These are phyloP conservation scores for Neospermospora avenae DNA, from an alignment of 2,329 filamentous ascomycete genomes.

Conservation along the genomic window DNA sequence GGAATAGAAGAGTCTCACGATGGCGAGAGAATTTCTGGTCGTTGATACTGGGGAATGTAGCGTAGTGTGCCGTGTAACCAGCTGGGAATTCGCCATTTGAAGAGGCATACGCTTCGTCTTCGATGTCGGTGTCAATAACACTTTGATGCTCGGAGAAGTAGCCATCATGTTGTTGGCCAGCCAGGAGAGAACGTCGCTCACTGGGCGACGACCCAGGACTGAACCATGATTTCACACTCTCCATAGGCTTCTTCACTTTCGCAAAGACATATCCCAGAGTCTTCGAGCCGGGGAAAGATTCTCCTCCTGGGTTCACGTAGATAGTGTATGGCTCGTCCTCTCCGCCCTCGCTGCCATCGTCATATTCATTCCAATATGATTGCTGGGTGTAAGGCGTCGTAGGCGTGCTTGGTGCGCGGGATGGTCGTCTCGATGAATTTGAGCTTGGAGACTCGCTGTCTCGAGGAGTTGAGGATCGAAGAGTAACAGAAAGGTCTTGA, in stretches of 20 bases:
- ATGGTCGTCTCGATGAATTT: conserved; percentile 13
- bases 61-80: conserved; percentile 54
- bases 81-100: conserved; percentile 42
- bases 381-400: conserved; percentile 16
- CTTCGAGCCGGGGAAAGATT: conserved; percentile 54
- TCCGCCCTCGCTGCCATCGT: conserved; percentile 67
- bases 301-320: conserved; percentile 68
- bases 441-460: conserved; percentile 26
- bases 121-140: conserved; percentile 41
- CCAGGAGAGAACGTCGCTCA: conserved; percentile 29
- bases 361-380: conserved; percentile 82
- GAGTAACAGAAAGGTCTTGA: conserved; percentile 46
- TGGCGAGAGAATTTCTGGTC: conserved; percentile 50
- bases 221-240: conserved; percentile 52
- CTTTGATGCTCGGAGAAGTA: conserved; percentile 24
- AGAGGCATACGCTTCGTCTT: conserved; percentile 50
- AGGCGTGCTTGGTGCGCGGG: conserved; percentile 23
- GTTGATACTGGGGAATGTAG: conserved; percentile 48
- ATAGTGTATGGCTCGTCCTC: conserved; percentile 65
- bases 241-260: conserved; percentile 44
- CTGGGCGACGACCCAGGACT: conserved; percentile 28
- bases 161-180: conserved; percentile 23
- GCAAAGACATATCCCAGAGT: conserved; percentile 50
- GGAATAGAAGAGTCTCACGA: conserved; percentile 54
- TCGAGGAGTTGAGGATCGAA: conserved; percentile 41